Percentiles rank a stretch among this genome's conserved stretches.
These are phyloP conservation scores for Monosporascus sp. DNA, from an alignment of 2,329 filamentous ascomycete species.

Conservation along the genomic window DNA sequence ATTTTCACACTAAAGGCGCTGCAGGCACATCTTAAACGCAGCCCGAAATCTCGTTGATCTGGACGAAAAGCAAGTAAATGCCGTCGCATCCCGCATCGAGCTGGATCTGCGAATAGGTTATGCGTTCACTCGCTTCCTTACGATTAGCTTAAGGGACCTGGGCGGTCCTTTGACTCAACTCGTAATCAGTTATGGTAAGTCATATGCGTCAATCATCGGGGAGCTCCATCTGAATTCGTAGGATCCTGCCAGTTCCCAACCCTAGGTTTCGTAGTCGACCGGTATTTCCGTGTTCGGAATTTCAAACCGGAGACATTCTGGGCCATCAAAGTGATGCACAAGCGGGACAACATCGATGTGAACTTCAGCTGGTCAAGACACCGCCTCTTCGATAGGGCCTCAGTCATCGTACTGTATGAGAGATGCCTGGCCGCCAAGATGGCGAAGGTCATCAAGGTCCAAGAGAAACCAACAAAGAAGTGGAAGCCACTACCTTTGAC, in stretches of 20 bases:
- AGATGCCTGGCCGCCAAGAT: conserved; percentile 70
- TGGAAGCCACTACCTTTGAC: conserved; percentile 92
- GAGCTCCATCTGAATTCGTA: conserved; percentile 27
- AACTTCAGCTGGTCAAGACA: conserved; percentile 78
- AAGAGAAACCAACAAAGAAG: conserved; percentile 87
- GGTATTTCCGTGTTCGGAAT: conserved; percentile 89
- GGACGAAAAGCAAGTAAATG: conserved; percentile 80
- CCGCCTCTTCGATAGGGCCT: conserved; percentile 81
- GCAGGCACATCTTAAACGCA: conserved; percentile 78
- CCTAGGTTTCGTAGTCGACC: conserved; percentile 91
- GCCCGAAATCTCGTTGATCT: conserved; percentile 71
- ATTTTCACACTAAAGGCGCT: conserved; percentile 8
- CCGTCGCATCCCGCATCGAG: conserved; percentile 84
- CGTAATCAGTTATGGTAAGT: conserved; percentile 74
- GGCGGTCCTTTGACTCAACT: conserved; percentile 60
- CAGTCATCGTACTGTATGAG: conserved; percentile 78
- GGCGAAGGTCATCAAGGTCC: conserved; percentile 77
- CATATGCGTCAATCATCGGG: conserved; percentile 4
- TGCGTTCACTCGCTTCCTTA: conserved; percentile 86
- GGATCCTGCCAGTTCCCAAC: conserved; percentile 96
- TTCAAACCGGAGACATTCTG: conserved; percentile 92
- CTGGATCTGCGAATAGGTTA: conserved; percentile 88
- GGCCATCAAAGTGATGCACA: conserved; percentile 80
- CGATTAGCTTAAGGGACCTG: conserved; percentile 67
- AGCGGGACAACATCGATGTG: conserved; percentile 70